Conservation (phyloP, 495 filamentous ascomycete species). For the Neurospora tetraspora region DNA sequence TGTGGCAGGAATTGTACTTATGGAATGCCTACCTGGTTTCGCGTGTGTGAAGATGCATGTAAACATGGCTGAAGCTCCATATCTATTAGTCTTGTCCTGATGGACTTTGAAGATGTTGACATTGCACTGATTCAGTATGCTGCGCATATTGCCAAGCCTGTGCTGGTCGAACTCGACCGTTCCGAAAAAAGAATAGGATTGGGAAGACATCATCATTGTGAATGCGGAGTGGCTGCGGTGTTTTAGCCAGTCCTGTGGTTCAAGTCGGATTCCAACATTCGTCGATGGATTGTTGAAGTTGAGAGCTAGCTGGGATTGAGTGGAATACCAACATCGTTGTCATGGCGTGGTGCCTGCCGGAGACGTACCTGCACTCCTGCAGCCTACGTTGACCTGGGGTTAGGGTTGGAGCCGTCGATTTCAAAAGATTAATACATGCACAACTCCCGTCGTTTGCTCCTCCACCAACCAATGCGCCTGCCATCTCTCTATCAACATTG, state of each 20-base stretch:
- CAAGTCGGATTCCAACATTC: neutral
- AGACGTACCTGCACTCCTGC: neutral
- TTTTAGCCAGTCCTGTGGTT: neutral
- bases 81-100: neutral
- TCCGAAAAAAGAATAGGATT: neutral
- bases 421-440: neutral
- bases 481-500: neutral
- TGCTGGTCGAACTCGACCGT: neutral
- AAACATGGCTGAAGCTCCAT: neutral
- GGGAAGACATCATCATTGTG: neutral
- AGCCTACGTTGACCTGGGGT: neutral
- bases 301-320: neutral
- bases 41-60: neutral
- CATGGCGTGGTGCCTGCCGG: neutral
- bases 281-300: neutral
- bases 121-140: neutral
- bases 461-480: neutral
- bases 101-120: neutral
- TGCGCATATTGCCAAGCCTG: neutral
- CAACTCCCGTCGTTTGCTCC: neutral
- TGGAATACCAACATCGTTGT: neutral
- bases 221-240: neutral
- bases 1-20: neutral
- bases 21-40: neutral
- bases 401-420: neutral